A percentile compares a stretch with the other conserved stretches of the same genome.
Evolutionary conservation across 495 filamentous ascomycete species (phyloP).

Genomic region (Neurospora sp.): DNA sequence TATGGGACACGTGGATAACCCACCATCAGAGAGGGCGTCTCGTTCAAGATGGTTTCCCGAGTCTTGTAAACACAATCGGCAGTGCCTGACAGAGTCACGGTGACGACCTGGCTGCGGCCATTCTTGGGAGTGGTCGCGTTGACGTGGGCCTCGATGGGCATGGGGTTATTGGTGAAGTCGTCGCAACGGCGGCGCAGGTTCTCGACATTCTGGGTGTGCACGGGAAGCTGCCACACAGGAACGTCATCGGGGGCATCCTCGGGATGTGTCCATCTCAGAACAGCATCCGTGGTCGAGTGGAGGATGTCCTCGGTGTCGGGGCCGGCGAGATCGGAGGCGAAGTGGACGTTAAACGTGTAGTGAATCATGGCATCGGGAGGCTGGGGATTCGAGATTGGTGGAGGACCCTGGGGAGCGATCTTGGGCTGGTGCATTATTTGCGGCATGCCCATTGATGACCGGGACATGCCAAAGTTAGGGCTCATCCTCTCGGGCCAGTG

Average conservation of each 20-base stretch:
- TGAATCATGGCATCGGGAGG: conserved; percentile 55
- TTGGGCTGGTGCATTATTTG: conserved; percentile 58
- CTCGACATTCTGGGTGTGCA: conserved; percentile 76
- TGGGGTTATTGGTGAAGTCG: conserved; percentile 55
- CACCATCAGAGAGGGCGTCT: conserved; percentile 82
- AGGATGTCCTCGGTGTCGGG: conserved; percentile 87
- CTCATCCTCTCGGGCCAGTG: conserved; percentile 93
- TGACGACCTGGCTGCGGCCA: conserved; percentile 66
- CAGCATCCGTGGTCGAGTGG: conserved; percentile 71
- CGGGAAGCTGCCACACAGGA: conserved; percentile 74
- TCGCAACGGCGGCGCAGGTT: conserved; percentile 66
- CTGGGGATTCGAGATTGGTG: conserved; percentile 54
- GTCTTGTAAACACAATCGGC: conserved; percentile 75
- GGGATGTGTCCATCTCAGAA: conserved; percentile 84
- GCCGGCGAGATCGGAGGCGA: conserved; percentile 80
- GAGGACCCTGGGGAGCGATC: conserved; percentile 49
- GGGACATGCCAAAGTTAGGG: conserved; percentile 67
- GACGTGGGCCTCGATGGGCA: conserved; percentile 71
- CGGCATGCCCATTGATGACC: conserved; percentile 61
- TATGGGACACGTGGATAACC: conserved; percentile 16
- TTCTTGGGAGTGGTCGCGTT: conserved; percentile 74
- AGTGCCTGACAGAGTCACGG: conserved; percentile 79
- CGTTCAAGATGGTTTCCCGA: conserved; percentile 72
- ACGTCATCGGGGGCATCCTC: conserved; percentile 73
- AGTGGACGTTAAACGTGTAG: conserved; percentile 88